Evolutionary conservation across 345 rosid genomes (phyloP), one percentile per base, ranked within the genome.

Genomic region (Linum usitatissimum): DNA sequence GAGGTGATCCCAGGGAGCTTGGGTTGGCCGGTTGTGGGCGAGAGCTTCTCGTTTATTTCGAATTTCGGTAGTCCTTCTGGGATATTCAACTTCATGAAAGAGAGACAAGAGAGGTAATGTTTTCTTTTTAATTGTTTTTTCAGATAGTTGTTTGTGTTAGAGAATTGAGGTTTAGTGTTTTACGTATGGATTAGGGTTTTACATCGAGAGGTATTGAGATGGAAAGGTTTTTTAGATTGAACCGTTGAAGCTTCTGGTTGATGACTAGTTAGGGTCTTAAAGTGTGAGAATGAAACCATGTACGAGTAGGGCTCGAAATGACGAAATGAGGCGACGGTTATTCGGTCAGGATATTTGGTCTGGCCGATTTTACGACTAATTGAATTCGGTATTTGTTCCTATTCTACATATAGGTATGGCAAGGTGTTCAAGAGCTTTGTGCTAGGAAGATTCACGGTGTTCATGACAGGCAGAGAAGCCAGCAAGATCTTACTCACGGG

Each of bases 401-500:
- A 30, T 31, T 12, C 1, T 1, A 19, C 66, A 83, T 23, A 23
- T 23, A 34, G 91, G 78, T 85, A 78, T 53, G 88, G 91, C 0
- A 79, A 86, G 71, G 86, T 83, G 42, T 86, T 81, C 82, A 83
- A 83, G 77, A 76, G 75, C 34, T 70, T 34, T 51, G 78, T 77
- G 18, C 66, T 81, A 77, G 88, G 88, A 58, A 81, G 91, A 66
- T 79, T 53, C 70, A 76, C 78, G 0, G 80, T 83, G 8, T 75
- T 83, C 76, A 79, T 78, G 88, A 83, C 86, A 0, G 86, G 88
- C n/a, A 77, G 88, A 69, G 88, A 81, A 75, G 83, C 86, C 49
- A 70, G 82, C 75, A 81, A 81, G 74, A 86, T 81, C 48, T 61
- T 86, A 74, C 66, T 86, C 45, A 78, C 91, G 12, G 88, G 91